Base-by-base conservation (phyloP, 805 yeast genomes). In the Pichia californica region DNA sequence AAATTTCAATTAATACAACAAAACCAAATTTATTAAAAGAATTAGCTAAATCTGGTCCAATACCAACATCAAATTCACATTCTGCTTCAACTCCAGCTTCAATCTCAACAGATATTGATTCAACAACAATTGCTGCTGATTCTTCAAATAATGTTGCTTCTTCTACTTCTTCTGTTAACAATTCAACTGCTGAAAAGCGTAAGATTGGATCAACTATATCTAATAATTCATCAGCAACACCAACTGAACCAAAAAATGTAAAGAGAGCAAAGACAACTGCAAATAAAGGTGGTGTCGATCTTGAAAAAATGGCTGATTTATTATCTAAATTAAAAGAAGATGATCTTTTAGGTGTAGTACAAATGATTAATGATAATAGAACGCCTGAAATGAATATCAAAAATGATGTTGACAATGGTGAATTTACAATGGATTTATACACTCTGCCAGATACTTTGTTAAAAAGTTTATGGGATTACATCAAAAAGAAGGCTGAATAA, bases 401-500 rank as follows among this genome's bases (percentile, higher is more conserved):
- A 61, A 91, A 93, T 63, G 95, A 91, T 57, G 88, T 87, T 40
- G 98, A 91, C 49, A 91, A 87, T 56, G 99, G 99, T 41, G 98
- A 93, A 69, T 91, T 93, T 63, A 88, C 95, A 43, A 87, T 91
- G 86, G 99, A 91, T 67, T 74, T 91, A 54, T 89, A 79, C 64
- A 89, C 97, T 23, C 71, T 91, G 52, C 98, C 98, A 18, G 97
- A 91, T 61, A 79, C 84, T 33, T 70, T 93, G 61, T 74, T 93
- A 61, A 88, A 86, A 69, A 85, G 94, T 71, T 73, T 91, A 64
- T 88, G 94, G 94, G 98, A 91, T 52, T 89, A 84, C 62, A 95
- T 91, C 33, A 81, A 81, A 65, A 86, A 83, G 65, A 81, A 86
- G 43, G 55, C 55, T 19, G 64, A 61, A 42, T 56, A 40, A 41